Evolutionary conservation across 345 rosid species (phyloP).

Genomic region (Aquilaria sinensis): DNA sequence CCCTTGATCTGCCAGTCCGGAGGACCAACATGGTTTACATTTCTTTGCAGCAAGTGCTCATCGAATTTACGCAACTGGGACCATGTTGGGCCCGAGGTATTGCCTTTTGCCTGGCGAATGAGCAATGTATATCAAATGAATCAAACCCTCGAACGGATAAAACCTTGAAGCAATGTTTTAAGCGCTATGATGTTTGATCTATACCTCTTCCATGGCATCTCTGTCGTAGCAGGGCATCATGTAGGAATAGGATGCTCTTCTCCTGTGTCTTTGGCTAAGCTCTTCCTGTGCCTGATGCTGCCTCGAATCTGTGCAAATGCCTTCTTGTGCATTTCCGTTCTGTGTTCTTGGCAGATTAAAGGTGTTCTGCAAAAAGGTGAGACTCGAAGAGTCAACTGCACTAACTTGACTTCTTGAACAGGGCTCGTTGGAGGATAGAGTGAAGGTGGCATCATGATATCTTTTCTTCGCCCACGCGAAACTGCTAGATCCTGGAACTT

Average conservation of each 20-base stretch:
- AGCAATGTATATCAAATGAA: not conserved
- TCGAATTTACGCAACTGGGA: constrained; percentile 38
- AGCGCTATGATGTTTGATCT: not conserved
- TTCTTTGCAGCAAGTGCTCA: constrained; percentile 38
- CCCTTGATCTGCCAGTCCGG: constrained; percentile 42
- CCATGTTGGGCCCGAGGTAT: constrained; percentile 44
- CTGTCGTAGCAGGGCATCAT: not conserved
- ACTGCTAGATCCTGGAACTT: constrained; percentile 39
- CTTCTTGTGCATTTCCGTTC: not conserved
- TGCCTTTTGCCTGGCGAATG: constrained; percentile 1
- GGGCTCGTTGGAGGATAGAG: constrained; percentile 40
- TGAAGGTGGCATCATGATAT: constrained; percentile 37
- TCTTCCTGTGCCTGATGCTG: constrained; percentile 3
- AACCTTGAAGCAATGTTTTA: not conserved
- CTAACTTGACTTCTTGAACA: constrained; percentile 39
- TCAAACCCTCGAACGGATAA: not conserved
- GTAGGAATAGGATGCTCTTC: not conserved
- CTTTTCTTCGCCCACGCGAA: constrained; percentile 50
- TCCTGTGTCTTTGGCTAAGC: not conserved
- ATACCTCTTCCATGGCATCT: constrained; percentile 24
- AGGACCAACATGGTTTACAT: constrained; percentile 45
- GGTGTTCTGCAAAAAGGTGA: constrained; percentile 26
- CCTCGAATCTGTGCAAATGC: not conserved
- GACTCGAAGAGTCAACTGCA: constrained; percentile 29
- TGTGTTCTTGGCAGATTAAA: constrained; percentile 22